Base-by-base conservation (phyloP, 2,329 filamentous ascomycete genomes). In the Pseudopyricularia cyperi region DNA sequence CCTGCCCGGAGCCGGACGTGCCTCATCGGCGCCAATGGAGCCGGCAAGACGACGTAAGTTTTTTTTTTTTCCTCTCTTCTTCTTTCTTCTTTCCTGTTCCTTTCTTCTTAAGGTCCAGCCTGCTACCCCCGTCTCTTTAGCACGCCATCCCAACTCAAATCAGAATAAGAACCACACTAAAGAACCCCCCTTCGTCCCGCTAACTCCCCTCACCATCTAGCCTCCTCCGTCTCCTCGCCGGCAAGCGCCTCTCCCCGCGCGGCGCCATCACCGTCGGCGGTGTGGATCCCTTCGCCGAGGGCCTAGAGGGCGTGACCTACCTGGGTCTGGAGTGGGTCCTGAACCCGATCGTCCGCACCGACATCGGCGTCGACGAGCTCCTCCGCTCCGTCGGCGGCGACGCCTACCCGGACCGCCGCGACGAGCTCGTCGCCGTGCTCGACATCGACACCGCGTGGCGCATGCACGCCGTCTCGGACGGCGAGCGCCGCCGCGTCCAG, bases 271-370 rank as follows among this genome's bases (percentile, higher is more conserved):
- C 71, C 61, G 83, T 98, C 56, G 85, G 80, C 48, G 88, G 87
- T 56, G 80, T 88, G 48, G 93, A 98, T 68, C 93, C 93, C 8
- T 98, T 98, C 79, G 86, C 88, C 66, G 79, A 89, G 34, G 82
- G 84, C 11, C 80, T 96, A 28, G 87, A 95, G 69, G 93, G 93
- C 56, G 91, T 98, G 32, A 97, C 91, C 22, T 98, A 98, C 68
- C 85, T 98, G 7, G 93, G 93, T 1, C 80, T 96, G 0, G 93
- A 98, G 74, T 98, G 93, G 93, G 93, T 97, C 3, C 79, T 98
- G 9, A 97, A 97, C 72, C 88, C 87, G 48, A 95, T 97, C 61
- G 93, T 97, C 48, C 86, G 91, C 50, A 94, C 85, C 30, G 93
- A 98, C 68, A 95, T 98, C 59, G 89, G 88, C 54, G 91, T 98